phyloP scores from a whole-genome alignment of 208 protist species.

The Phytomonas sp. region DNA sequence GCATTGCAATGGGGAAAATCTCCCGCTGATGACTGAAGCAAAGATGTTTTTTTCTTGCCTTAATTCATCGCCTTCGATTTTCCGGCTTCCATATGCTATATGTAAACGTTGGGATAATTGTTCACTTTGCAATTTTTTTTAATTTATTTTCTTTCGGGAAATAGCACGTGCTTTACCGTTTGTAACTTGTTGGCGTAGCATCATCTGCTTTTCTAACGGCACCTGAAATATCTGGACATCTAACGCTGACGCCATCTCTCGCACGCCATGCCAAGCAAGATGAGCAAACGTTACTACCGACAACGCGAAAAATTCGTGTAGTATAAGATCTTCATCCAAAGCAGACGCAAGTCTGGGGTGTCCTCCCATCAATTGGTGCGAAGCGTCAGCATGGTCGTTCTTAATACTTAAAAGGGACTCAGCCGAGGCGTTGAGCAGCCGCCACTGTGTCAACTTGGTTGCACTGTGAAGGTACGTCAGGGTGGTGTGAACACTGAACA shows the following conservation, averaged over 20 bases:
- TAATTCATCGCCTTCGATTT: neutral
- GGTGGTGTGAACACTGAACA: conserved; percentile 42
- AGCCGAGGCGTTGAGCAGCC: neutral
- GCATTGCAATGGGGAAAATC: neutral
- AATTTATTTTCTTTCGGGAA: conserved; percentile 12
- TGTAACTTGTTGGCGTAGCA: conserved; percentile 19
- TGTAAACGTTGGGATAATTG: neutral
- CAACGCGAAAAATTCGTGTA: conserved; percentile 60
- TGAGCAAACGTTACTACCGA: conserved; percentile 48
- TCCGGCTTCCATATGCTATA: neutral
- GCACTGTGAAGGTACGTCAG: conserved; percentile 46
- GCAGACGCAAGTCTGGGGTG: conserved; percentile 26
- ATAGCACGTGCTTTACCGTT: conserved; percentile 15
- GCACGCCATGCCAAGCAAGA: conserved; percentile 35
- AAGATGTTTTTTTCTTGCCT: neutral
- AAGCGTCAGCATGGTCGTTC: neutral
- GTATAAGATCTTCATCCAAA: conserved; percentile 40
- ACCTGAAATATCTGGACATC: conserved; percentile 54
- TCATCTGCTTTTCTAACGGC: conserved; percentile 36
- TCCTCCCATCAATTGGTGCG: neutral
- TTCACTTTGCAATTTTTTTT: neutral
- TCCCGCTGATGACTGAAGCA: neutral
- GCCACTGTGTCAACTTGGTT: conserved; percentile 13
- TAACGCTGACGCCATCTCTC: conserved; percentile 35
- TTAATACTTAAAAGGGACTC: neutral